A percentile compares a stretch with the other conserved stretches of the same genome.
phyloP scores from a whole-genome alignment of 805 yeast genomes.

The Ogataea neopini region DNA sequence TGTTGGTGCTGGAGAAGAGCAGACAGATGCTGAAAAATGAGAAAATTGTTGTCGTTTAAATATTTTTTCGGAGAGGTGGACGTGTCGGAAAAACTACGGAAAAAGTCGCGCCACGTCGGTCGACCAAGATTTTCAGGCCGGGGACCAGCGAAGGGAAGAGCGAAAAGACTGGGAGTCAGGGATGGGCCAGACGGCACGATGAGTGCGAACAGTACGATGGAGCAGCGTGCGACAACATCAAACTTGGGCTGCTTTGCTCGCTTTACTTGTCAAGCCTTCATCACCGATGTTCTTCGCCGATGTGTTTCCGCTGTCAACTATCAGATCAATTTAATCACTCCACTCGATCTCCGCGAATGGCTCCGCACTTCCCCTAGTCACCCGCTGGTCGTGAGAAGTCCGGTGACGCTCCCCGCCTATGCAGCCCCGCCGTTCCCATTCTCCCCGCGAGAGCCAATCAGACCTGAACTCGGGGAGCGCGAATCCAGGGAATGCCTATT shows the following conservation, averaged over 20 bases:
- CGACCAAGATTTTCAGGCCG: no score
- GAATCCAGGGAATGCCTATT: no score
- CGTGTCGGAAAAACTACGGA: slow-evolving; percentile 6
- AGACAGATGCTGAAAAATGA: not conserved
- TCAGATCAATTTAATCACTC: not conserved
- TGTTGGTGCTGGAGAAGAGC: not conserved
- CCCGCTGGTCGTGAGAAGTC: slow-evolving; percentile 1
- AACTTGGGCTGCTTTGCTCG: not conserved
- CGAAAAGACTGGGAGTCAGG: no score
- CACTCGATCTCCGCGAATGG: not conserved
- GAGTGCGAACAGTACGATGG: not conserved
- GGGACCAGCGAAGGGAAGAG: no score
- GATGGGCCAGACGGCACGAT: no score
- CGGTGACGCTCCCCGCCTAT: slow-evolving; percentile 1
- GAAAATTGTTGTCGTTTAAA: slow-evolving; percentile 1
- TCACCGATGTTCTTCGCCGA: no score
- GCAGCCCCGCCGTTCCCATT: not conserved
- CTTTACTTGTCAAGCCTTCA: not conserved
- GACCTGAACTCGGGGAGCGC: slow-evolving; percentile 1
- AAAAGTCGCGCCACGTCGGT: slow-evolving; percentile 2
- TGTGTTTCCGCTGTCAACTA: no score
- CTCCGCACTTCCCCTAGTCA: not conserved
- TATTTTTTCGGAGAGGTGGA: slow-evolving; percentile 2
- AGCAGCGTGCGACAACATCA: no score
- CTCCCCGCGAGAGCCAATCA: slow-evolving; percentile 6